Evolutionary conservation across 352 stramenopile species (phyloP).

Genomic region (Thraustochytrium striatum): DNA sequence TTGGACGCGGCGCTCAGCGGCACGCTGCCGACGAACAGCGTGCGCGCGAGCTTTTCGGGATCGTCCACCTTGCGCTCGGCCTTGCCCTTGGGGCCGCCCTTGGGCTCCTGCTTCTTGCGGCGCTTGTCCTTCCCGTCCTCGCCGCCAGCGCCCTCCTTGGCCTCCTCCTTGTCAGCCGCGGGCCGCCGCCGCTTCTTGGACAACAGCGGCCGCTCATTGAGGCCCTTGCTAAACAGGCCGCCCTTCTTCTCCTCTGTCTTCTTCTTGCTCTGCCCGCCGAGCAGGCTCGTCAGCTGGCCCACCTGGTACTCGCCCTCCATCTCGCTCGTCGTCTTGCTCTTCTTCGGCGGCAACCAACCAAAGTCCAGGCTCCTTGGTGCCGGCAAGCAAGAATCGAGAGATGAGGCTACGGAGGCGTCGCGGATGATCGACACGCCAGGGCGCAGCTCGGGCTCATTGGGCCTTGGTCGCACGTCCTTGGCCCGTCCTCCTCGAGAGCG

Average conservation of each 20-base stretch:
- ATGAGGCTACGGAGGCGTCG: no score
- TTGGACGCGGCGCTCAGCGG: slow-evolving; percentile 65
- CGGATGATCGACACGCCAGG: no score
- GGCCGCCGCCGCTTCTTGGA: neutral
- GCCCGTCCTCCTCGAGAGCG: no score
- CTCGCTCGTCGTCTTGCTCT: neutral
- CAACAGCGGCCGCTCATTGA: neutral
- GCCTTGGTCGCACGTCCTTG: no score
- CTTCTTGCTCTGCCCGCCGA: neutral
- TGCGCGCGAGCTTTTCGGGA: slow-evolving; percentile 66
- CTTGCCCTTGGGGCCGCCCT: neutral
- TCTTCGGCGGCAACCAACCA: neutral
- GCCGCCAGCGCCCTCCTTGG: neutral
- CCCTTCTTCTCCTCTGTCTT: neutral
- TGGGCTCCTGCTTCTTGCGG: neutral
- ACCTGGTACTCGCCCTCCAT: neutral
- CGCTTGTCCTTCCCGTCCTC: neutral
- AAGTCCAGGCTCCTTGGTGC: no score
- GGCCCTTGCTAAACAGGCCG: neutral
- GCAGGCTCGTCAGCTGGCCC: neutral
- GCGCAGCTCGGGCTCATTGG: no score
- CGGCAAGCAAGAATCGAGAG: no score
- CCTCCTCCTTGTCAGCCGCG: neutral
- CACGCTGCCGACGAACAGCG: slow-evolving; percentile 79
- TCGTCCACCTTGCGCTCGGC: slow-evolving; percentile 51